phyloP scores from a whole-genome alignment of 768 basidiomycete genomes.

The Amanita jacksonii region DNA sequence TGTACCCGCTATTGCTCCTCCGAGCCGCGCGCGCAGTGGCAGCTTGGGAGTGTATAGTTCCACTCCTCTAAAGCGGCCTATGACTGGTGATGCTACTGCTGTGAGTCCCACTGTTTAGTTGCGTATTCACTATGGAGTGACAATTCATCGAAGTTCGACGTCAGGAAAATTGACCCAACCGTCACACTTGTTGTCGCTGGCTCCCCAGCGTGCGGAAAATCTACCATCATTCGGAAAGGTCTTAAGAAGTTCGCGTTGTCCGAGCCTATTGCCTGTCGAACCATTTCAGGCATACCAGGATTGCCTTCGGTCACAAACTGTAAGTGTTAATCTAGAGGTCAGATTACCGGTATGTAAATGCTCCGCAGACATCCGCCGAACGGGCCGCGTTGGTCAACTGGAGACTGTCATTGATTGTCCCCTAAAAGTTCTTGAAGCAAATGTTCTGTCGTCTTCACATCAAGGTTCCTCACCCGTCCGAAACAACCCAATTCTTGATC shows the following conservation, averaged over 20 bases:
- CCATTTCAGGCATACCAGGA: background rate
- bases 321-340: background rate
- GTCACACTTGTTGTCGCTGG: slow-evolving; percentile 76
- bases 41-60: slow-evolving; percentile 42
- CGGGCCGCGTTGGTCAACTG: slow-evolving; percentile 21
- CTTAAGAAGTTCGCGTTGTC: slow-evolving; percentile 51
- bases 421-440: slow-evolving; percentile 47
- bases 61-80: slow-evolving; percentile 23
- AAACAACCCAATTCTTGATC: slow-evolving; percentile 36
- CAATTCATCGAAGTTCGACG: slow-evolving; percentile 9
- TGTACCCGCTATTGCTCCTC: slow-evolving; percentile 14
- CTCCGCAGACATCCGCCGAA: slow-evolving; percentile 23
- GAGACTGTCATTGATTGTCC: slow-evolving; percentile 31
- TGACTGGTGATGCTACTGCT: slow-evolving; percentile 28
- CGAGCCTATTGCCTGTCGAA: slow-evolving; percentile 24
- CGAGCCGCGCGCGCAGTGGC: slow-evolving; percentile 50
- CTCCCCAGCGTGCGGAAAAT: slow-evolving; percentile 73
- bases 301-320: slow-evolving; percentile 1
- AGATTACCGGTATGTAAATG: background rate
- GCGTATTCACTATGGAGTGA: slow-evolving; percentile 3
- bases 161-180: slow-evolving; percentile 16
- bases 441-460: slow-evolving; percentile 29
- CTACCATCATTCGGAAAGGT: slow-evolving; percentile 70
- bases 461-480: slow-evolving; percentile 12
- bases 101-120: slow-evolving; percentile 13